phyloP scores from a whole-genome alignment of 441 rosid species.

The Capsella rubella region DNA sequence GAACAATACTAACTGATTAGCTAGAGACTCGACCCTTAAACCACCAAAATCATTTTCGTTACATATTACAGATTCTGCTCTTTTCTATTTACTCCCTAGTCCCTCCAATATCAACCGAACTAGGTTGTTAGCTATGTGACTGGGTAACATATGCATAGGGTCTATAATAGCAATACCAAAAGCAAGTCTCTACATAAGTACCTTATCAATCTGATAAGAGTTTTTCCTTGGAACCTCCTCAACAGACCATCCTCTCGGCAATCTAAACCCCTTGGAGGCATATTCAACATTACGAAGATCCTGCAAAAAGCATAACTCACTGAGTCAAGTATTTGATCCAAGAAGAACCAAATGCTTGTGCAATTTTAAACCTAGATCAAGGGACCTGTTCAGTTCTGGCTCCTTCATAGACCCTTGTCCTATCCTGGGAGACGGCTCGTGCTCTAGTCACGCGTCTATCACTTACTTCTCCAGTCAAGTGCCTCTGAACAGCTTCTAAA shows the following conservation, averaged over 20 bases:
- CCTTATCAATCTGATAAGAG: slow-evolving; percentile 54
- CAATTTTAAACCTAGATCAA: slow-evolving; percentile 7
- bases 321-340: neutral
- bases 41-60: neutral
- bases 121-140: neutral
- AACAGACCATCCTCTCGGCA: slow-evolving; percentile 61
- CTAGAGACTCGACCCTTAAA: slow-evolving; percentile 5
- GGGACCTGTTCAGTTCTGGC: slow-evolving; percentile 34
- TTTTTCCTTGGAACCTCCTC: slow-evolving; percentile 50
- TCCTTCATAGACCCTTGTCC: slow-evolving; percentile 25
- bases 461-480: slow-evolving; percentile 42
- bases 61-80: neutral
- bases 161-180: neutral
- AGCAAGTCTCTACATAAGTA: slow-evolving; percentile 26
- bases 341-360: slow-evolving; percentile 18
- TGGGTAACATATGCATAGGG: neutral
- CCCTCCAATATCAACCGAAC: neutral
- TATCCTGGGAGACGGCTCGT: neutral
- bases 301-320: slow-evolving; percentile 41
- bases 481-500: slow-evolving; percentile 46
- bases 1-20: slow-evolving; percentile 17
- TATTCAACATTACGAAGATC: slow-evolving; percentile 40
- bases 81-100: slow-evolving; percentile 4
- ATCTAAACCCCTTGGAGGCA: slow-evolving; percentile 47
- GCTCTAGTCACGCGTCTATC: slow-evolving; percentile 26